Base-by-base conservation (phyloP, 495 filamentous ascomycete species). In the Talaromyces wortmannii region DNA sequence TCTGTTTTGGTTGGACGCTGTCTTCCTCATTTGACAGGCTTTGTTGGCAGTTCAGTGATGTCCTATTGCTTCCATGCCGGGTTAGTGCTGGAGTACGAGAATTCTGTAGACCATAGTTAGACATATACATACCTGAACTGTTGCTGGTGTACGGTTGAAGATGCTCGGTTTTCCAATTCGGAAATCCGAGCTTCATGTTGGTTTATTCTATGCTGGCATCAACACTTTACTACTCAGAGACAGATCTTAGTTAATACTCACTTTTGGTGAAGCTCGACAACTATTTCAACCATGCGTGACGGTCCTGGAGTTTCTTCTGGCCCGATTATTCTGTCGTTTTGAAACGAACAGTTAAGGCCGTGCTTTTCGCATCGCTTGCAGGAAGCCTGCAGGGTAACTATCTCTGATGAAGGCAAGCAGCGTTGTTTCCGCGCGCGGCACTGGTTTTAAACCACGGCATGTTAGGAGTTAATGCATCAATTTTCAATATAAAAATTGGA, bases 371-470 rank as follows among this genome's bases (percentile, higher is more conserved):
- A 61, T 50, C 59, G 49, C 47, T 56, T 50, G 31, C 59, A 61
- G 42, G 59, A 53, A 10, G 49, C 48, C 18, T 58, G 59, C 7
- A 55, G 32, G 40, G 36, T 42, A 16, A 36, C 17, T 23, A 52
- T 11, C 17, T 44, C 3, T 7, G 57, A 50, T 0, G 57, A 56
- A 30, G 57, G 52, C 16, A 31, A 46, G 32, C 59, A 61, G 10
- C 50, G 44, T 45, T 61, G 59, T 18, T 61, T 61, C 17, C 59
- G 55, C 30, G 59, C 59, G 7, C 59, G 59, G 50, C 59, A 61
- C 59, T 61, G 15, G 10, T 23, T 23, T 23, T 23, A 23, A 23
- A 23, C 2, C 23, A 23, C 2, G 6, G 16, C 3, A 16, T 16
- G 44, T 17, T 7, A 23, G 10, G 3, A 46, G 44, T 46, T 23